Conservation (phyloP, 441 rosid species). For the Oxalis stricta region DNA sequence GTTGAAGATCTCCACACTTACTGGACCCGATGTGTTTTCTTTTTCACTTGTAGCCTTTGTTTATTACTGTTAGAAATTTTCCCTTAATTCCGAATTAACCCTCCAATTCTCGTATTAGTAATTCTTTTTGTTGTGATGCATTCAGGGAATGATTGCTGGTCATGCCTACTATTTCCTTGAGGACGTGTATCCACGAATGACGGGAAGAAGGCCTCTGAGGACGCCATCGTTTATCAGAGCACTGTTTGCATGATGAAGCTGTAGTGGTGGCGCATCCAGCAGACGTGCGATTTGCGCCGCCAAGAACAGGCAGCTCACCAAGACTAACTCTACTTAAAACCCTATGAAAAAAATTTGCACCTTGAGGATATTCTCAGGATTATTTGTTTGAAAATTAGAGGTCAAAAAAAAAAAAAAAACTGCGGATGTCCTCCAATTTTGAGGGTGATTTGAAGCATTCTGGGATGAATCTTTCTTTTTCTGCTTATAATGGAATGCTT, state of each 20-base stretch:
- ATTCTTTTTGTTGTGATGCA: conserved; percentile 1
- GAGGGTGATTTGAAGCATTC: too few species aligned
- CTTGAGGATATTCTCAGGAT: conserved; percentile 5
- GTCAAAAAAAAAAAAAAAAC: too few species aligned
- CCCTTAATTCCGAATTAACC: too few species aligned
- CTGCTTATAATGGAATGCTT: too few species aligned
- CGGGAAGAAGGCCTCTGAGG: conserved; percentile 69
- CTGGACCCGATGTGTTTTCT: too few species aligned
- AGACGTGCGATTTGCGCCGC: conserved; percentile 71
- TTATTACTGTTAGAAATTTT: too few species aligned
- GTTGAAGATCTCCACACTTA: too few species aligned
- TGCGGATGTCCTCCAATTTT: too few species aligned
- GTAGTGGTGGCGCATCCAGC: conserved; percentile 73
- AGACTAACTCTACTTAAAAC: conserved; percentile 24
- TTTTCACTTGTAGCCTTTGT: too few species aligned
- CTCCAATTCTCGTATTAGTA: too few species aligned
- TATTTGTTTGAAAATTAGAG: not conserved
- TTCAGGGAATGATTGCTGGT: conserved; percentile 98
- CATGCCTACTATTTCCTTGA: conserved; percentile 97
- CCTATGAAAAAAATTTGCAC: not conserved
- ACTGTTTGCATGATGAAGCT: conserved; percentile 73
- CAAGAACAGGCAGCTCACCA: conserved; percentile 44
- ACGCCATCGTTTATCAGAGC: conserved; percentile 83
- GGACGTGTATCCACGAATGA: conserved; percentile 90
- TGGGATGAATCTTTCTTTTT: too few species aligned